phyloP scores from a whole-genome alignment of 768 basidiomycete genomes.

The Vararia minispora region DNA sequence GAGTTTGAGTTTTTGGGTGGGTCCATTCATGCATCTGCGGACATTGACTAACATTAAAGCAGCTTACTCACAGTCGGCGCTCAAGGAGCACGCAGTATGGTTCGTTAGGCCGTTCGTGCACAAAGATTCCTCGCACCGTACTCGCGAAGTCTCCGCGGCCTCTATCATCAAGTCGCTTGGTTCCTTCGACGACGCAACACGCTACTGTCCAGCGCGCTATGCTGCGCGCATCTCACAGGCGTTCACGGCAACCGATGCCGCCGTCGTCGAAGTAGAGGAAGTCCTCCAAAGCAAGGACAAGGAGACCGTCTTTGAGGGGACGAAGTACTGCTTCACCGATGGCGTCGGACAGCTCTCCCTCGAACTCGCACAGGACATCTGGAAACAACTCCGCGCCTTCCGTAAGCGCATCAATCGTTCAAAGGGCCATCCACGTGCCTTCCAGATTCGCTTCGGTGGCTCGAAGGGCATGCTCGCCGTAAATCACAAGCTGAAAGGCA shows the following conservation, averaged over 20 bases:
- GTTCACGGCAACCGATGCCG: constrained; percentile 63
- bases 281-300: constrained; percentile 37
- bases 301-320: constrained; percentile 16
- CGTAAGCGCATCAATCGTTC: constrained; percentile 25
- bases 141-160: constrained; percentile 27
- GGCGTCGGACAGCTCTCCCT: constrained; percentile 57
- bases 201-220: constrained; percentile 56
- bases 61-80: constrained; percentile 66
- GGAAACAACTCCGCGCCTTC: constrained; percentile 27
- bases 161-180: constrained; percentile 47
- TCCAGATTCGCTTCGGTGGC: constrained; percentile 51
- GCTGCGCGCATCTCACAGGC: constrained; percentile 64
- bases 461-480: constrained; percentile 59
- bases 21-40: too few relatives aligned
- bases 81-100: constrained; percentile 50
- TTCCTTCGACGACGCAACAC: constrained; percentile 34
- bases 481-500: constrained; percentile 39
- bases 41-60: too few relatives aligned
- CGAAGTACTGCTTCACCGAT: constrained; percentile 50
- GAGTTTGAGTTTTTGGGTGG: constrained; percentile 50
- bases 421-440: constrained; percentile 34
- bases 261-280: constrained; percentile 30
- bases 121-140: constrained; percentile 16
- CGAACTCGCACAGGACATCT: constrained; percentile 40
- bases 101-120: constrained; percentile 57